Evolutionary conservation across 257 asterid genomes (phyloP).

Genomic region (Buddleja alternifolia): DNA sequence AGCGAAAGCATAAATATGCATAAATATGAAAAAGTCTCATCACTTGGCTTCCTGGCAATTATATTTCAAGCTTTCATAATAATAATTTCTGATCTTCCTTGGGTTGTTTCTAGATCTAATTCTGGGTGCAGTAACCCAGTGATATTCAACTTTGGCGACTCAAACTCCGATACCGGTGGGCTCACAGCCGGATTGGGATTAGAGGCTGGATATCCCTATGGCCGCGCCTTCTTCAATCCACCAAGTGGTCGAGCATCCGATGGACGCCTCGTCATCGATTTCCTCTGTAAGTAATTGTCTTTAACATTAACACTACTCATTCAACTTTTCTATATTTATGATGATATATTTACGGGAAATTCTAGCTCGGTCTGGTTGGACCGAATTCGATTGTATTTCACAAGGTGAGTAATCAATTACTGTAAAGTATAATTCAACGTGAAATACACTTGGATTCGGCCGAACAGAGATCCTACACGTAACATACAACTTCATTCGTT

Average conservation of each 20-base stretch:
- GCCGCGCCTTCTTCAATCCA: not conserved
- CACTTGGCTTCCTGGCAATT: not conserved
- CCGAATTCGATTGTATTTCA: too few relatives aligned
- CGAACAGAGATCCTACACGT: too few relatives aligned
- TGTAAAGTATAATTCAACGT: too few relatives aligned
- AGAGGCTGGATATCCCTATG: not conserved
- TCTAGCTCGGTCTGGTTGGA: not conserved
- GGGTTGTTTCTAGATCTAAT: not conserved
- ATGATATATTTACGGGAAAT: not conserved
- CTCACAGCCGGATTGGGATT: not conserved
- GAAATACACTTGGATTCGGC: too few relatives aligned
- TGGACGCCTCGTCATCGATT: constrained; percentile 19
- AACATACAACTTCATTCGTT: too few relatives aligned
- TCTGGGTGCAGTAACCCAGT: not conserved
- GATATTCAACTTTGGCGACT: not conserved
- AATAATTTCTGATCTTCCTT: not conserved
- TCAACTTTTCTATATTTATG: not conserved
- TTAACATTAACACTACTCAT: not conserved
- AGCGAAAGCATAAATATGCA: too few relatives aligned
- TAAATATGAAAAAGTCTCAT: not conserved
- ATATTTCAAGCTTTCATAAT: not conserved
- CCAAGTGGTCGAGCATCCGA: not conserved
- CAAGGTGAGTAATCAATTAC: too few relatives aligned
- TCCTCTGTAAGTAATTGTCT: constrained; percentile 12
- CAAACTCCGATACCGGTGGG: constrained; percentile 20